Evolutionary conservation across 306 rosid species (phyloP).

Genomic region (Macrotyloma uniflorum): DNA sequence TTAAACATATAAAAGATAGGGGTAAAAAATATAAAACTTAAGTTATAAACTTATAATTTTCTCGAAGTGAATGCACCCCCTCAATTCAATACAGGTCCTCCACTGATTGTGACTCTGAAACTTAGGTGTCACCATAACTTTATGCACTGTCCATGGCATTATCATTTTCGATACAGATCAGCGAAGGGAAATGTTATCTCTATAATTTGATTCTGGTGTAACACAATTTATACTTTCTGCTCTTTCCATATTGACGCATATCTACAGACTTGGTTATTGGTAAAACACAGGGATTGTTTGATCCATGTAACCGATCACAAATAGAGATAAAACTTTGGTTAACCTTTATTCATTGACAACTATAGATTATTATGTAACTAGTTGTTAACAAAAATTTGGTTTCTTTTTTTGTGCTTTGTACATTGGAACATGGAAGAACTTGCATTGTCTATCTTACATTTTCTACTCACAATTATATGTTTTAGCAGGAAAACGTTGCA

Average conservation of each 20-base stretch:
- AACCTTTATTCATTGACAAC: neutral
- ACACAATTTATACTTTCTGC: neutral
- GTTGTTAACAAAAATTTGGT: neutral
- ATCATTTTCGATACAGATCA: neutral
- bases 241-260: neutral
- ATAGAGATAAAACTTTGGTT: neutral
- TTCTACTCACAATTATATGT: neutral
- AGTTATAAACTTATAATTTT: neutral
- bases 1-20: neutral
- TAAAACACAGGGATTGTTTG: neutral
- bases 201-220: slow-evolving; percentile 4
- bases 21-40: neutral
- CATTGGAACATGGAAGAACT: neutral
- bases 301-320: neutral
- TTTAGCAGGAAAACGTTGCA: neutral
- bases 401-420: neutral
- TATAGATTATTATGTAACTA: neutral
- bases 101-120: neutral
- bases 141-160: neutral
- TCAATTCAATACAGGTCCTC: neutral
- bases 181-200: neutral
- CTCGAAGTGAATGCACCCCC: neutral
- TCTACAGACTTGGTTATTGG: slow-evolving; percentile 1
- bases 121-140: neutral
- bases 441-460: slow-evolving; percentile 7